These are phyloP conservation scores for Acer campestre DNA, from an alignment of 345 rosid species.

Conservation along the genomic window DNA sequence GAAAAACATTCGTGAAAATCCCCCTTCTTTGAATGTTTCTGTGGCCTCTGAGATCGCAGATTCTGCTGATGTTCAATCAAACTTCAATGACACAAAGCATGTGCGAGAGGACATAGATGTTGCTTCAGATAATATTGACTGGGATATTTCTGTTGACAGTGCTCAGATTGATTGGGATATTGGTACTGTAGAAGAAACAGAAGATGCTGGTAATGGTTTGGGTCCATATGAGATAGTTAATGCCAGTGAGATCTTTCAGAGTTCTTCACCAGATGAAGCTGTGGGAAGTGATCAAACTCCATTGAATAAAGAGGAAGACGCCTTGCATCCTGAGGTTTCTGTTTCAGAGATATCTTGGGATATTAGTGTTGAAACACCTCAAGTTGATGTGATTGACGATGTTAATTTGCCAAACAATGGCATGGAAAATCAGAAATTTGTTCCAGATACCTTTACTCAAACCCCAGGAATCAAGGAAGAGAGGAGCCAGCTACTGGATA, in stretches of 20 bases:
- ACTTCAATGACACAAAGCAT: slow-evolving; percentile 39
- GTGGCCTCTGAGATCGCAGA: slow-evolving; percentile 50
- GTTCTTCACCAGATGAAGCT: slow-evolving; percentile 44
- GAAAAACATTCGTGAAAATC: slow-evolving; percentile 72
- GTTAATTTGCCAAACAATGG: slow-evolving; percentile 35
- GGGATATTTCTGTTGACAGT: slow-evolving; percentile 87
- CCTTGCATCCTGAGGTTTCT: slow-evolving; percentile 40
- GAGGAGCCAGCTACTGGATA: slow-evolving; percentile 84
- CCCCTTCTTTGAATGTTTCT: slow-evolving; percentile 74
- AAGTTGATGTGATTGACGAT: slow-evolving; percentile 65
- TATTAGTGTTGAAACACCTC: slow-evolving; percentile 88
- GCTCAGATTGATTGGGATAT: slow-evolving; percentile 95
- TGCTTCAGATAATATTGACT: slow-evolving; percentile 65
- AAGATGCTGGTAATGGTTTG: slow-evolving; percentile 74
- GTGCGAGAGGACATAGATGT: slow-evolving; percentile 45
- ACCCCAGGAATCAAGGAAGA: slow-evolving; percentile 44
- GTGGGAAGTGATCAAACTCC: slow-evolving; percentile 36
- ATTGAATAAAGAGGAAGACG: slow-evolving; percentile 38
- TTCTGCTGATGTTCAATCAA: slow-evolving; percentile 41
- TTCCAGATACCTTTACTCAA: slow-evolving; percentile 39
- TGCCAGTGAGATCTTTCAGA: slow-evolving; percentile 67
- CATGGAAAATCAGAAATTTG: slow-evolving; percentile 39
- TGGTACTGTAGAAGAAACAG: slow-evolving; percentile 76
- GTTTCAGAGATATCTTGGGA: slow-evolving; percentile 86
- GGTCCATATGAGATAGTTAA: slow-evolving; percentile 89